A percentile compares a stretch with the other conserved stretches of the same genome.
Evolutionary conservation across 1,284 basidiomycete species (phyloP).

Genomic region (Rugosomyces carneus): DNA sequence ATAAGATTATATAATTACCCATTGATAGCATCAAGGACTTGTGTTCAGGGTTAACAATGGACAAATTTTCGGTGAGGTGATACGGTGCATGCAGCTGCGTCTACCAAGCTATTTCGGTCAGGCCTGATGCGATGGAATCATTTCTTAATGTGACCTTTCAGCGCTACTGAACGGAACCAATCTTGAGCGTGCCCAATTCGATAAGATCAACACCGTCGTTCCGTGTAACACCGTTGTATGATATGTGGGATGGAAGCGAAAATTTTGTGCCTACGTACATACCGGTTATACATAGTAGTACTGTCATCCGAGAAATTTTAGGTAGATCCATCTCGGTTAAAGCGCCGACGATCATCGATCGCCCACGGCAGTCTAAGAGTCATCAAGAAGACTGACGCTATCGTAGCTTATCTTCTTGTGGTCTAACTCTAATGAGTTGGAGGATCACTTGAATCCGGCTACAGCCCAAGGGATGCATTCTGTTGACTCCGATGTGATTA

Average conservation of each 20-base stretch:
- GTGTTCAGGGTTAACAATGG: neutral
- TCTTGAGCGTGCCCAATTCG: no score
- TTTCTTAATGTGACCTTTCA: neutral
- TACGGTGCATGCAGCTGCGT: neutral
- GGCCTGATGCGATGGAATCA: neutral
- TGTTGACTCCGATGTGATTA: no score
- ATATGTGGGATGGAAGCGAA: constrained; percentile 4
- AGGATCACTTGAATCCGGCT: neutral
- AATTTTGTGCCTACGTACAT: constrained; percentile 9
- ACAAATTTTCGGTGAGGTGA: neutral
- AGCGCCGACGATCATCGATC: constrained; percentile 5
- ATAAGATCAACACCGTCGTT: no score
- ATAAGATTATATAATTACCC: neutral
- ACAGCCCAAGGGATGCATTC: no score
- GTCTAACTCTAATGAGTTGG: neutral
- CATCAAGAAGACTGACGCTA: constrained; percentile 22
- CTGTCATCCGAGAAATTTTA: neutral
- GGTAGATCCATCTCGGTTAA: constrained; percentile 15
- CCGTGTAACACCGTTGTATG: neutral
- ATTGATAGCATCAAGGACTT: neutral
- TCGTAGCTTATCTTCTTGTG: constrained; percentile 1
- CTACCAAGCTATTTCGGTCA: neutral
- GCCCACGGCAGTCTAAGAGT: constrained; percentile 17
- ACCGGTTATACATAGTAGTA: no score
- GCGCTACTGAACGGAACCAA: no score